These are phyloP conservation scores for Ceratocystis diversiconidia DNA, from an alignment of 2,329 filamentous ascomycete species.

Conservation along the genomic window DNA sequence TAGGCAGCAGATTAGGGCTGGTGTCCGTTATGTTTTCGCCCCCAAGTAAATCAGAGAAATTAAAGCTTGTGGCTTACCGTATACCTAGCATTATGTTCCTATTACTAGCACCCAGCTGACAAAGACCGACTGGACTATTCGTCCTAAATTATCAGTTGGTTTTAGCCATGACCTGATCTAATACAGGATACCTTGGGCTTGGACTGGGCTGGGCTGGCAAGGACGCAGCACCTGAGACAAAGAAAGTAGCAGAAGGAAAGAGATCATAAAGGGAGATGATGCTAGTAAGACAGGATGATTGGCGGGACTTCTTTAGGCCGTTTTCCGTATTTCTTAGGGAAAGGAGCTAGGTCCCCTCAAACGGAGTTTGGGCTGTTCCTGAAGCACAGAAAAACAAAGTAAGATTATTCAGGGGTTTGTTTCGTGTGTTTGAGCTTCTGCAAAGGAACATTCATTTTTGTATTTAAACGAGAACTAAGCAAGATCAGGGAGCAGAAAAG, in stretches of 20 bases:
- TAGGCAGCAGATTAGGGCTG: too few relatives aligned
- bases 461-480: neutral
- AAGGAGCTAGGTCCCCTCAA: neutral
- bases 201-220: neutral
- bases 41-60: too few relatives aligned
- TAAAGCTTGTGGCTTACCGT: too few relatives aligned
- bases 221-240: neutral
- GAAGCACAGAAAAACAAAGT: neutral
- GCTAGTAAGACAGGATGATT: too few relatives aligned
- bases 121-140: too few relatives aligned
- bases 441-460: neutral
- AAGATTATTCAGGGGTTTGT: neutral
- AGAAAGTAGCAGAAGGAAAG: neutral
- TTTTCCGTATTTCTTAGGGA: neutral
- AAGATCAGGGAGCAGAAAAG: too few relatives aligned
- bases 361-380: neutral
- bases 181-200: neutral
- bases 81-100: too few relatives aligned
- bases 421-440: neutral
- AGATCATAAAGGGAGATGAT: too few relatives aligned
- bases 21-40: too few relatives aligned
- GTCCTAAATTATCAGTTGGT: too few relatives aligned
- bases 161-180: neutral
- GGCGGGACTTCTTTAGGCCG: too few relatives aligned
- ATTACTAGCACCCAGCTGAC: too few relatives aligned